phyloP scores from a whole-genome alignment of 2,329 filamentous ascomycete genomes.

The Aschersonia sp. region DNA sequence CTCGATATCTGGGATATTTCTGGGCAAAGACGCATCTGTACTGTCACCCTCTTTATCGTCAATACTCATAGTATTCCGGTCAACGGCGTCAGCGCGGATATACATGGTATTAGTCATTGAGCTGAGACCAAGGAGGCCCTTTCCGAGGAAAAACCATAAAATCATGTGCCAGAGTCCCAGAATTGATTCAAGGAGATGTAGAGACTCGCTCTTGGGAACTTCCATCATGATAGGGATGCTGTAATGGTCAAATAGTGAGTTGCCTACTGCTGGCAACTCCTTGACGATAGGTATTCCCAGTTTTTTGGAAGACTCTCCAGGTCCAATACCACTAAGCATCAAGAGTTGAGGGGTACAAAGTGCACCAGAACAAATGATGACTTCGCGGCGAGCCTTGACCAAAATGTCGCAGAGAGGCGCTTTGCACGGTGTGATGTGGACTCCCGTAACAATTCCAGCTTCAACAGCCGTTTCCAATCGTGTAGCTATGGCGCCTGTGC shows the following conservation, averaged over 20 bases:
- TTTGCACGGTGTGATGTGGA: background rate
- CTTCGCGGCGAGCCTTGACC: background rate
- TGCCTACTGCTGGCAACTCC: background rate
- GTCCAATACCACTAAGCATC: slow-evolving; percentile 1
- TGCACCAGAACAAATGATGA: background rate
- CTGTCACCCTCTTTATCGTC: too few species aligned
- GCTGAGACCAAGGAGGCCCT: too few species aligned
- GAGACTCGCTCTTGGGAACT: too few species aligned
- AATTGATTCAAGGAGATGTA: too few species aligned
- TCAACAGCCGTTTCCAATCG: background rate
- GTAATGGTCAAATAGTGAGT: background rate
- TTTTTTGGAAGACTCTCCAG: background rate
- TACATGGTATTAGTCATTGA: too few species aligned
- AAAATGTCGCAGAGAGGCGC: background rate
- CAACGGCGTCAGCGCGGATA: too few species aligned
- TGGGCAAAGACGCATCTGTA: too few species aligned
- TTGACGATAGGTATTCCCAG: background rate
- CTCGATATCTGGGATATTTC: too few species aligned
- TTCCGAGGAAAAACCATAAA: too few species aligned
- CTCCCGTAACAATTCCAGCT: background rate
- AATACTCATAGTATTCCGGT: too few species aligned
- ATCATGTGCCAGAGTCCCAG: too few species aligned
- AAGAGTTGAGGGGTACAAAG: slow-evolving; percentile 1
- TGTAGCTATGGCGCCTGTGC: background rate
- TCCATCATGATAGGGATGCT: too few species aligned